Conservation (phyloP, 75 land plant species). For the Isoetes taiwanensis region DNA sequence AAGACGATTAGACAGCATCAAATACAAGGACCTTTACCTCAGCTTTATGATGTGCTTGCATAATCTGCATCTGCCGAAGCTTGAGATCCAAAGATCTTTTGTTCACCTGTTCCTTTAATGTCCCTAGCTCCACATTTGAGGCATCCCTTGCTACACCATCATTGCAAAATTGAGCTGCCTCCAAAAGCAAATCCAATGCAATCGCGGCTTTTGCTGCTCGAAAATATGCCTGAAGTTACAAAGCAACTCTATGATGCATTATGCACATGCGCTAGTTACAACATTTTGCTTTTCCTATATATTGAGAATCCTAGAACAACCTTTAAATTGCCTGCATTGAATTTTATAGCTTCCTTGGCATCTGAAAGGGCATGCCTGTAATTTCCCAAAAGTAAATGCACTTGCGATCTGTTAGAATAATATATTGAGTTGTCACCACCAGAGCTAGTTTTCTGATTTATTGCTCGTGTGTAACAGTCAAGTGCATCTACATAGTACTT, state of each 20-base stretch:
- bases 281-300: constrained; percentile 6
- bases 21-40: constrained; percentile 53
- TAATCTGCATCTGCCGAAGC: constrained; percentile 22
- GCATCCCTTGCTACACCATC: constrained; percentile 40
- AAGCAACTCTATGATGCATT: not conserved
- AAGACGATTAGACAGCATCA: too few relatives aligned
- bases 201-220: constrained; percentile 86
- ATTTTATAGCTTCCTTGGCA: constrained; percentile 67
- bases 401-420: constrained; percentile 81
- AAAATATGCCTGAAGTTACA: constrained; percentile 49
- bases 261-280: not conserved
- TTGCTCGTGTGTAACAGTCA: constrained; percentile 81
- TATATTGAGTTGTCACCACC: constrained; percentile 41
- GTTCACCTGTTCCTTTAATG: constrained; percentile 32
- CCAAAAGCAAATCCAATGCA: constrained; percentile 39
- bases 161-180: constrained; percentile 45
- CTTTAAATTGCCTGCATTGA: constrained; percentile 60
- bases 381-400: constrained; percentile 76
- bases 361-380: constrained; percentile 60
- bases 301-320: constrained; percentile 14
- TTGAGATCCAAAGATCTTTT: constrained; percentile 24
- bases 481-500: constrained; percentile 73
- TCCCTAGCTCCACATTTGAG: constrained; percentile 54
- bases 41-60: constrained; percentile 32
- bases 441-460: constrained; percentile 49